Evolutionary conservation across 306 rosid species (phyloP).

Genomic region (Cyamopsis tetragonoloba): DNA sequence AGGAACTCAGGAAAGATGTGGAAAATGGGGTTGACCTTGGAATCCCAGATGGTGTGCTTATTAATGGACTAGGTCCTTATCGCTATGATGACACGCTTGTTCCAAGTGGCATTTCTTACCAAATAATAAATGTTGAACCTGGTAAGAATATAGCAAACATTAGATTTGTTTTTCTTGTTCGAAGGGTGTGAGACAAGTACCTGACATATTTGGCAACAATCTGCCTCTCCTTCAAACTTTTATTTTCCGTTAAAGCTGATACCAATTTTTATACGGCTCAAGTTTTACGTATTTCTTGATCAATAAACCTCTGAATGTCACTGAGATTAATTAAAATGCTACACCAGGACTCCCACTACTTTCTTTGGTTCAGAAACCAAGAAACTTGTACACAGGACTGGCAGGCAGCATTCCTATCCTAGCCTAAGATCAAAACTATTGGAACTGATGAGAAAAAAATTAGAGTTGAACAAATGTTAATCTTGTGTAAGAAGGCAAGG

Average conservation of each 20-base stretch:
- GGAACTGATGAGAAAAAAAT: neutral
- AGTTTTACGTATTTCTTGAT: neutral
- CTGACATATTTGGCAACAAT: neutral
- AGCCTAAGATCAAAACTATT: no score
- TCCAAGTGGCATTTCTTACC: conserved; percentile 61
- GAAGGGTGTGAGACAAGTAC: neutral
- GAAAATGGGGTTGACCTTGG: conserved; percentile 67
- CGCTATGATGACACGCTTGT: conserved; percentile 59
- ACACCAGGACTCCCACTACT: neutral
- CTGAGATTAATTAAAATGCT: neutral
- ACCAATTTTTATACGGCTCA: neutral
- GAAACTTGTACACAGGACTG: neutral
- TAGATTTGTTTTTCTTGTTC: neutral
- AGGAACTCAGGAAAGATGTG: conserved; percentile 69
- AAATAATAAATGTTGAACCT: conserved; percentile 68
- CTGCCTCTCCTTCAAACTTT: neutral
- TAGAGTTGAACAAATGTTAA: neutral
- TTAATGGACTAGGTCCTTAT: conserved; percentile 82
- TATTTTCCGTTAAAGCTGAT: neutral
- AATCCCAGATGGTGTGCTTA: conserved; percentile 74
- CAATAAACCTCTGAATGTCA: neutral
- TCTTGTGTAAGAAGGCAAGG: neutral
- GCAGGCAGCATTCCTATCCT: no score
- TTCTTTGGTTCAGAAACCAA: neutral
- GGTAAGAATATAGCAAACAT: conserved; percentile 47